Percentiles rank a stretch among this genome's conserved stretches.
Conservation (phyloP, 192 early-diverging fungal genomes). For the Martensiomyces pterosporus region DNA sequence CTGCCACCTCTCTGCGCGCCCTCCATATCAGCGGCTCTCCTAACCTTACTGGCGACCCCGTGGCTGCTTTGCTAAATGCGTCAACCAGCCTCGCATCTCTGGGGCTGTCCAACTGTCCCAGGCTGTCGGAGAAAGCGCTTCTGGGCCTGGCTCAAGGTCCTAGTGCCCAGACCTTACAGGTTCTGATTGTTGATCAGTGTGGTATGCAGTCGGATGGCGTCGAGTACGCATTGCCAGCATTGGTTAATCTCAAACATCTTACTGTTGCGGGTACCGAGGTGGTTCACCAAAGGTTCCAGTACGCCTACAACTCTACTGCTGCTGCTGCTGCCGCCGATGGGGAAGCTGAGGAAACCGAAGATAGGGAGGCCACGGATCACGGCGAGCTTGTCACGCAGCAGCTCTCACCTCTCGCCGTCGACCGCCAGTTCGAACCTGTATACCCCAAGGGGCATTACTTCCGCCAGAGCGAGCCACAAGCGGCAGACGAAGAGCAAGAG, state of each 20-base stretch:
- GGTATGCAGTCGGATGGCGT: constrained; percentile 40
- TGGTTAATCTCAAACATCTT: constrained; percentile 25
- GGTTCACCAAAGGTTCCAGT: constrained; percentile 33
- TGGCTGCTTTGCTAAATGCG: constrained; percentile 12
- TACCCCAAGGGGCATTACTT: constrained; percentile 33
- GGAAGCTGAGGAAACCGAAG: neutral
- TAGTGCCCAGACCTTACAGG: constrained; percentile 21
- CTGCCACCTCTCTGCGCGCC: constrained; percentile 23
- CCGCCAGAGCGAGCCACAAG: constrained; percentile 19
- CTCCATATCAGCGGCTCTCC: constrained; percentile 25
- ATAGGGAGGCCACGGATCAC: too few species aligned
- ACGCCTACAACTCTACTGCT: constrained; percentile 7
- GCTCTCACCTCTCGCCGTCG: constrained; percentile 1
- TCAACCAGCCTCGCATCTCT: constrained; percentile 23
- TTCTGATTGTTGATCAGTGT: constrained; percentile 26
- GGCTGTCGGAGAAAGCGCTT: constrained; percentile 19
- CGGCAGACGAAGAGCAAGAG: too few species aligned
- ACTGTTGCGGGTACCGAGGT: constrained; percentile 27
- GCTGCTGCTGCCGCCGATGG: neutral
- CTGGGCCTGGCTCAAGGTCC: constrained; percentile 17
- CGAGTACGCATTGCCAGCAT: constrained; percentile 22
- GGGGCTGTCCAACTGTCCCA: constrained; percentile 26
- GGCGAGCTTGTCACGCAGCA: too few species aligned
- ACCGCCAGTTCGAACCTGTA: constrained; percentile 27
- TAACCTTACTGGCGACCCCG: constrained; percentile 13